A percentile compares a stretch with the other conserved stretches of the same genome.
Evolutionary conservation across 1,284 basidiomycete genomes (phyloP).

Genomic region (Cutaneotrichosporon dermatis): DNA sequence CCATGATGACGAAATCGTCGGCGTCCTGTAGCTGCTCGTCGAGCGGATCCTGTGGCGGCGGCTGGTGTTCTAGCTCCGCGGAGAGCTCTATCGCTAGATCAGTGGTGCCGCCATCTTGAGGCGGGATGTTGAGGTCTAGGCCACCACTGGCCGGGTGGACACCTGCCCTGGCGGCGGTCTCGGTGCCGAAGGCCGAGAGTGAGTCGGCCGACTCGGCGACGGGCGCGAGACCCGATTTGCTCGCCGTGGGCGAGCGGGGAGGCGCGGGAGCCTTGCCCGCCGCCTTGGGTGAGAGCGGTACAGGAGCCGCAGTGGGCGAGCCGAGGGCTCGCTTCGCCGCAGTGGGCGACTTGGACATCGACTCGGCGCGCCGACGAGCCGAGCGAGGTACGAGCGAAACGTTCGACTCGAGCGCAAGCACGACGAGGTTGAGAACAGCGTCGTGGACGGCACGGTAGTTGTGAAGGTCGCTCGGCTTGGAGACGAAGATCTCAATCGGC

Average conservation of each 20-base stretch:
- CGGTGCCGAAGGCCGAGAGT: too few species aligned
- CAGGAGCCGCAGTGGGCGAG: background rate
- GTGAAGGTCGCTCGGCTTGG: conserved; percentile 51
- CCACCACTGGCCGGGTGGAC: too few species aligned
- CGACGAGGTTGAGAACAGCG: conserved; percentile 69
- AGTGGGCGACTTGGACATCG: background rate
- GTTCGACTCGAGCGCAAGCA: conserved; percentile 79
- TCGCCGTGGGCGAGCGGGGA: background rate
- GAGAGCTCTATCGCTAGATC: conserved; percentile 9
- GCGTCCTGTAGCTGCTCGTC: conserved; percentile 54
- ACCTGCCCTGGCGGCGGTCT: too few species aligned
- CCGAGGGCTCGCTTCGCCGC: background rate
- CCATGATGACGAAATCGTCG: conserved; percentile 95
- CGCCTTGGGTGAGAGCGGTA: background rate
- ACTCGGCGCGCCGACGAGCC: conserved; percentile 20
- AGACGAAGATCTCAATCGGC: conserved; percentile 72
- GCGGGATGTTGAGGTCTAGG: background rate
- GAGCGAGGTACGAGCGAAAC: conserved; percentile 73
- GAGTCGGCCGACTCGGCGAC: too few species aligned
- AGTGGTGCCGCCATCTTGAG: background rate
- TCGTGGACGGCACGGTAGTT: conserved; percentile 61
- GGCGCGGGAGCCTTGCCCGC: background rate
- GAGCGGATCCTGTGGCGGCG: background rate
- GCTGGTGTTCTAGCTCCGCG: conserved; percentile 7
- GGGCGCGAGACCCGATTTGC: too few species aligned